Conservation (phyloP, 768 basidiomycete genomes). For the Pholiota microspora region DNA sequence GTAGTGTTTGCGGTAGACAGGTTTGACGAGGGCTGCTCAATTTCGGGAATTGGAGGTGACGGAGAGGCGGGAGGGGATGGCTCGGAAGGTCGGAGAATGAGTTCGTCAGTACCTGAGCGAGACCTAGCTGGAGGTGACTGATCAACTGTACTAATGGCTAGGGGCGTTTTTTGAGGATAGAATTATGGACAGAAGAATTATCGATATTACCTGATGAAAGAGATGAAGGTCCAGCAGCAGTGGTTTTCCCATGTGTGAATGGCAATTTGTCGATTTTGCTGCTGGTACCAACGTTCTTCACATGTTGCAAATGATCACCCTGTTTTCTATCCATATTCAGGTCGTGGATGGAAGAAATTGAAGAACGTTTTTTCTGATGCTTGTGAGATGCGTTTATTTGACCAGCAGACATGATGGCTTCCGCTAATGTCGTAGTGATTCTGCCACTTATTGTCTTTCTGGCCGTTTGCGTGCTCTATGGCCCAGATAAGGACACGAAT, state of each 20-base stretch:
- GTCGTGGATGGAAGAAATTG: not conserved
- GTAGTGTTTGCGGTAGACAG: not conserved
- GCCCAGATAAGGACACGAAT: not conserved
- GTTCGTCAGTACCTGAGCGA: not conserved
- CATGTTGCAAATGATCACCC: not conserved
- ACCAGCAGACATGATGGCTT: not conserved
- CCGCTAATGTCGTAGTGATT: not conserved
- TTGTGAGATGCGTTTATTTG: not conserved
- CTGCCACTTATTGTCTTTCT: not conserved
- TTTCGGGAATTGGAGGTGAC: not conserved
- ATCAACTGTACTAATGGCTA: no score
- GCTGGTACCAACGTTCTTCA: not conserved
- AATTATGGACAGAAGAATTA: no score
- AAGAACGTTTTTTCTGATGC: not conserved
- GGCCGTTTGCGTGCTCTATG: not conserved
- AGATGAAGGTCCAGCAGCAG: not conserved
- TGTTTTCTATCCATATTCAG: not conserved
- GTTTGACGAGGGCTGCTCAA: not conserved
- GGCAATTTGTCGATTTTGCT: no score
- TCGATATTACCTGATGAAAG: no score
- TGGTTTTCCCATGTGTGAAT: not conserved
- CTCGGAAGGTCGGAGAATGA: not conserved
- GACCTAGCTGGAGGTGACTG: not conserved
- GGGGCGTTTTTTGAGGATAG: no score
- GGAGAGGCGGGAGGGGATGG: not conserved